Percentiles rank a stretch among this genome's conserved stretches.
phyloP scores from a whole-genome alignment of 257 asterid genomes.

The Nicotiana benthamiana region DNA sequence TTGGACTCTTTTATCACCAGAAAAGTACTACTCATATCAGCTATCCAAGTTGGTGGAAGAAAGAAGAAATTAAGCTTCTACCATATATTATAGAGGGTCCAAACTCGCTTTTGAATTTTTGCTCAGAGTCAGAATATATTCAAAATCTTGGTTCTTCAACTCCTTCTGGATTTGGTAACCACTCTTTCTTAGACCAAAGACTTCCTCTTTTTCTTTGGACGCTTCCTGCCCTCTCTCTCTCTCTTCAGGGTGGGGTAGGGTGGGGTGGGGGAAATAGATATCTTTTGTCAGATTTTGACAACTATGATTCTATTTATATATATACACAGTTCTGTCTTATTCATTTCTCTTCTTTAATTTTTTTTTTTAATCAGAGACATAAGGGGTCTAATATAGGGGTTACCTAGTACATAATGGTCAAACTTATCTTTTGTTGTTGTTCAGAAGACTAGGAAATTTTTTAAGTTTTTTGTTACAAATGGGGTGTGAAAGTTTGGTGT shows the following conservation, averaged over 20 bases:
- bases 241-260: not conserved
- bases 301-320: not conserved
- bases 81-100: not conserved
- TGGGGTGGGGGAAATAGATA: not conserved
- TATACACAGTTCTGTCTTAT: not conserved
- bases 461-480: not conserved
- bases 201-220: not conserved
- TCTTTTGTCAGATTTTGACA: not conserved
- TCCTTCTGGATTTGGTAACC: not conserved
- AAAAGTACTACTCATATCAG: not conserved
- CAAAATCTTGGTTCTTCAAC: not conserved
- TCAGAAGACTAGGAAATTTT: not conserved
- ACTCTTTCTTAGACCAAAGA: not conserved
- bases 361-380: not conserved
- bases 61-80: not conserved
- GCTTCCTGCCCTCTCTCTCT: not conserved
- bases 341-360: not conserved
- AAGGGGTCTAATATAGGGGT: not conserved
- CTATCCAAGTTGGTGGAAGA: not conserved
- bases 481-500: not conserved
- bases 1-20: conserved; percentile 8
- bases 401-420: not conserved
- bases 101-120: not conserved
- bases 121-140: not conserved
- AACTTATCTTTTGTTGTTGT: not conserved